These are phyloP conservation scores for Peronospora tabacina DNA, from an alignment of 352 stramenopile species.

Conservation along the genomic window DNA sequence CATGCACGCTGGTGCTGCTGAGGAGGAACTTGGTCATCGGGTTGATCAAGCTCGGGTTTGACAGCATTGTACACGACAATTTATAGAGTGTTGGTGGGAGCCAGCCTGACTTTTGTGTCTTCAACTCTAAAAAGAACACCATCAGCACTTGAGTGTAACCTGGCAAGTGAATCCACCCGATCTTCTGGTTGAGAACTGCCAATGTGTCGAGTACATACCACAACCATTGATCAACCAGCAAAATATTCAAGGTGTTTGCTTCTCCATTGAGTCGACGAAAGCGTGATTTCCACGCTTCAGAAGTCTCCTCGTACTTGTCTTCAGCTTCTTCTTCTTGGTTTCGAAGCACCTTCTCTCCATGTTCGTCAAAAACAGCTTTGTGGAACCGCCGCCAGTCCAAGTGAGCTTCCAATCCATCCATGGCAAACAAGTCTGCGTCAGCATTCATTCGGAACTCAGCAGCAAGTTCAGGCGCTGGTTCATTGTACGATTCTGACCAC, in stretches of 20 bases:
- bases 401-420: constrained; percentile 83
- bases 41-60: constrained; percentile 83
- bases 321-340: constrained; percentile 84
- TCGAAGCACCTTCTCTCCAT: constrained; percentile 78
- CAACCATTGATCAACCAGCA: constrained; percentile 82
- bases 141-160: constrained; percentile 84
- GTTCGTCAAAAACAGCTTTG: constrained; percentile 83
- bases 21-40: constrained; percentile 87
- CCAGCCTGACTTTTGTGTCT: constrained; percentile 84
- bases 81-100: constrained; percentile 83
- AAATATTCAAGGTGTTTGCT: constrained; percentile 83
- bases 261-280: constrained; percentile 76
- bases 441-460: constrained; percentile 78
- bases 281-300: constrained; percentile 71
- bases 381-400: constrained; percentile 86
- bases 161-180: constrained; percentile 77
- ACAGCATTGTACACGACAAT: constrained; percentile 85
- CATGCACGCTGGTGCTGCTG: constrained; percentile 81
- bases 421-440: constrained; percentile 79
- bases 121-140: constrained; percentile 86
- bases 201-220: constrained; percentile 87
- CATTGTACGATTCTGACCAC: constrained; percentile 81
- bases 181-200: constrained; percentile 86
- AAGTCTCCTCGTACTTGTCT: constrained; percentile 86
- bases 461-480: constrained; percentile 64